Evolutionary conservation across 352 stramenopile genomes (phyloP).

Genomic region (Elongisporangium undulatum): DNA sequence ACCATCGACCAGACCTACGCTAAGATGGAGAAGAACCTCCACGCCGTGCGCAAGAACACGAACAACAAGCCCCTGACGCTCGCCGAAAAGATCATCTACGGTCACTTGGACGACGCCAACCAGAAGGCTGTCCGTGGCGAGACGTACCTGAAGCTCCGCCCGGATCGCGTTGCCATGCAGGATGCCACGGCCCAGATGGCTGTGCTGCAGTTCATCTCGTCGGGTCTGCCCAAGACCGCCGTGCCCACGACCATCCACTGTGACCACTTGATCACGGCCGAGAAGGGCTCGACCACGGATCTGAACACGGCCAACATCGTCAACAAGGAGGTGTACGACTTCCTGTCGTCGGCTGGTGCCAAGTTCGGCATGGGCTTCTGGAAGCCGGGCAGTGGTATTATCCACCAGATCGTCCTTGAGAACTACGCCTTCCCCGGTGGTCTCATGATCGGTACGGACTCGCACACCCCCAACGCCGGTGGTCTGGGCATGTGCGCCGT

Average conservation of each 20-base stretch:
- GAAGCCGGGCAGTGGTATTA: slow-evolving; percentile 92
- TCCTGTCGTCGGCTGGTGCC: slow-evolving; percentile 86
- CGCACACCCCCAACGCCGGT: slow-evolving; percentile 92
- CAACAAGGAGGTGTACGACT: slow-evolving; percentile 93
- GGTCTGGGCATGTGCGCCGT: slow-evolving; percentile 92
- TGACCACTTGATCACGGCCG: slow-evolving; percentile 93
- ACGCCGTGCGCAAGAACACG: slow-evolving; percentile 86
- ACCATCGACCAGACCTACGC: slow-evolving; percentile 92
- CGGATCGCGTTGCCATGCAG: slow-evolving; percentile 93
- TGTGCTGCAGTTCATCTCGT: slow-evolving; percentile 95
- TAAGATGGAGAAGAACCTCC: slow-evolving; percentile 90
- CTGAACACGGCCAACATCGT: slow-evolving; percentile 86
- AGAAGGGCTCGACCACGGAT: slow-evolving; percentile 88
- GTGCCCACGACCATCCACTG: slow-evolving; percentile 94
- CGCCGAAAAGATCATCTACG: slow-evolving; percentile 94
- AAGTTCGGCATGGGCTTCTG: slow-evolving; percentile 95
- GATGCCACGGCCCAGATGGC: slow-evolving; percentile 94
- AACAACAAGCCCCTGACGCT: slow-evolving; percentile 90
- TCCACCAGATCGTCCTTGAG: slow-evolving; percentile 94
- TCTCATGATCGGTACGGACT: slow-evolving; percentile 95
- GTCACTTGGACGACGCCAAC: slow-evolving; percentile 88
- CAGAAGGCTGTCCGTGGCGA: slow-evolving; percentile 81
- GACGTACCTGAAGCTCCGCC: slow-evolving; percentile 92
- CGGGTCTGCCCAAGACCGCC: slow-evolving; percentile 89
- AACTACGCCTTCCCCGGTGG: slow-evolving; percentile 94